Percentiles rank a stretch among this genome's conserved stretches.
Evolutionary conservation across 2,329 filamentous ascomycete genomes (phyloP).

Genomic region (Trichophaea hybrida): DNA sequence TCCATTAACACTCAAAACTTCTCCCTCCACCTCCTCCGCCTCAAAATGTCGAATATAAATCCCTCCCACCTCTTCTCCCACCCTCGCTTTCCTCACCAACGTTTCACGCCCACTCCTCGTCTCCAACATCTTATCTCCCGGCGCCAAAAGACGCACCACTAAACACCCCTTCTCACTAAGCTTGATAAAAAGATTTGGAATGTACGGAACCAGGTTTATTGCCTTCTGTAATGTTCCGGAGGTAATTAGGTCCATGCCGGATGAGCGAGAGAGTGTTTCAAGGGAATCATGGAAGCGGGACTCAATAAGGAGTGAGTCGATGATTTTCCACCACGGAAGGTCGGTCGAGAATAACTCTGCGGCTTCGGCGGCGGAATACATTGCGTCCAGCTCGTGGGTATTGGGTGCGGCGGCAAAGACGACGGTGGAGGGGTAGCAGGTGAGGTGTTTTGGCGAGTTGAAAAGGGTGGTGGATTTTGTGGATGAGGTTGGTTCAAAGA

Average conservation of each 20-base stretch:
- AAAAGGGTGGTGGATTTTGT: constrained; percentile 64
- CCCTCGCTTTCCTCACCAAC: constrained; percentile 38
- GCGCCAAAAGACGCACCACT: constrained; percentile 53
- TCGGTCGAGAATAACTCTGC: constrained; percentile 43
- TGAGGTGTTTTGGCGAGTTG: constrained; percentile 23
- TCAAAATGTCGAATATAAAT: constrained; percentile 30
- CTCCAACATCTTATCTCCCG: constrained; percentile 52
- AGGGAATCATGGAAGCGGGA: constrained; percentile 12
- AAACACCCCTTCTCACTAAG: constrained; percentile 63
- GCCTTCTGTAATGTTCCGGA: constrained; percentile 69
- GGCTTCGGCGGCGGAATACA: constrained; percentile 56
- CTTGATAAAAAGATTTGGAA: constrained; percentile 74
- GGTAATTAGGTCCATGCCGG: constrained; percentile 47
- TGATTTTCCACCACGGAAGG: constrained; percentile 60
- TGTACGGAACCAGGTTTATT: constrained; percentile 73
- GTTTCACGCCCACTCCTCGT: constrained; percentile 32
- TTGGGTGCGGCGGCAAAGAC: constrained; percentile 69
- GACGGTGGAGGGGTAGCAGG: constrained; percentile 29
- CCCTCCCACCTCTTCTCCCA: not conserved
- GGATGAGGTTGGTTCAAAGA: constrained; percentile 79
- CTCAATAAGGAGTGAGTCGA: constrained; percentile 48
- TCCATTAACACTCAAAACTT: constrained; percentile 82
- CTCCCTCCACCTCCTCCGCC: constrained; percentile 25
- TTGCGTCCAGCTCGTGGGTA: constrained; percentile 60
- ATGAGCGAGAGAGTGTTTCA: not conserved